These are phyloP conservation scores for Schizosaccharomyces cryophilus DNA, from an alignment of 805 yeast species.

Conservation along the genomic window DNA sequence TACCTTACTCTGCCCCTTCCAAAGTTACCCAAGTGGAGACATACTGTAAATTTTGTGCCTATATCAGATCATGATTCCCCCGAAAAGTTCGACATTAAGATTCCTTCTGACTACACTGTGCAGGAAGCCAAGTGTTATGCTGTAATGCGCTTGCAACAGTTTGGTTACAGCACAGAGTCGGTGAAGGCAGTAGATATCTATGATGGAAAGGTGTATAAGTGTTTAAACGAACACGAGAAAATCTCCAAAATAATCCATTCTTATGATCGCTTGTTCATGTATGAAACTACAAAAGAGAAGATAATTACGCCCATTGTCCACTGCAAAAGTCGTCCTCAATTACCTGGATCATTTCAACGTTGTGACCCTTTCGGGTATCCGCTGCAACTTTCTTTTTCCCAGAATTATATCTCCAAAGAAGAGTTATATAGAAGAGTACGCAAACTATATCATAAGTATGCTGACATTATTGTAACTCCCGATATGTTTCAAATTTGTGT, in stretches of 20 bases:
- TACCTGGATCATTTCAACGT: constrained; percentile 13
- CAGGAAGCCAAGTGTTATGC: constrained; percentile 39
- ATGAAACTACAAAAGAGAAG: neutral
- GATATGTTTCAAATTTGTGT: neutral
- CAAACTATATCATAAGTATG: neutral
- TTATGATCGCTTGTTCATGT: constrained; percentile 23
- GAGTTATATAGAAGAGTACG: neutral
- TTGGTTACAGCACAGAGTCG: constrained; percentile 14
- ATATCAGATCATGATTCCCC: constrained; percentile 17
- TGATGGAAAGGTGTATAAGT: constrained; percentile 40
- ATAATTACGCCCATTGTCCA: neutral
- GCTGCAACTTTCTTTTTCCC: neutral
- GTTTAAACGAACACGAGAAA: constrained; percentile 38
- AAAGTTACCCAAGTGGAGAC: constrained; percentile 44
- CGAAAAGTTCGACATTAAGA: constrained; percentile 39
- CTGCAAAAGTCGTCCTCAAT: neutral
- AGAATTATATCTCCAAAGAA: neutral
- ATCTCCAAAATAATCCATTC: constrained; percentile 36
- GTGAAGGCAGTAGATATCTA: constrained; percentile 18
- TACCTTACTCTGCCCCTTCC: constrained; percentile 82
- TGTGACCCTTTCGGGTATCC: constrained; percentile 6
- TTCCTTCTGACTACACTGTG: constrained; percentile 39
- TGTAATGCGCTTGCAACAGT: constrained; percentile 17
- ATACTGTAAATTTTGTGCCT: constrained; percentile 38
- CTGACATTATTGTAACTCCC: neutral